Conservation (phyloP, 352 stramenopile species). For the Globisporangium ultimum region DNA sequence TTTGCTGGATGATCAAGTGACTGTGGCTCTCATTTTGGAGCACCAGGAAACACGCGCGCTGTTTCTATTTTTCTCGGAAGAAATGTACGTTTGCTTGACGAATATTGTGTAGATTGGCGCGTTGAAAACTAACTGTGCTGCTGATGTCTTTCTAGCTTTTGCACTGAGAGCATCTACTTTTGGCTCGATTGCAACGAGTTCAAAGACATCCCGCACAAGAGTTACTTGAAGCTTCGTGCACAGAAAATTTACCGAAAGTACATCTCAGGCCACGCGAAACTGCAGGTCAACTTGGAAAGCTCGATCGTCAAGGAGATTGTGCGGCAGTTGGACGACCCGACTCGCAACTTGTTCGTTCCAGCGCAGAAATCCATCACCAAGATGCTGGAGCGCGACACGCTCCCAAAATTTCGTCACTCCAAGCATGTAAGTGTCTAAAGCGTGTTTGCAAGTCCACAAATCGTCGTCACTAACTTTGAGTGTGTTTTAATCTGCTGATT, state of each 20-base stretch:
- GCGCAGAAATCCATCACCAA: slow-evolving; percentile 68
- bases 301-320: slow-evolving; percentile 53
- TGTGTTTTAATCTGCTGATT: background rate
- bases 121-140: background rate
- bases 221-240: slow-evolving; percentile 68
- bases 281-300: slow-evolving; percentile 74
- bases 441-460: too few species aligned
- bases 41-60: slow-evolving; percentile 56
- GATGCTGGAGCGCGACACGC: slow-evolving; percentile 72
- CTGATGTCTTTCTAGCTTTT: slow-evolving; percentile 39
- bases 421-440: slow-evolving; percentile 47
- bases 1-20: slow-evolving; percentile 38
- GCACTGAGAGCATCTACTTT: slow-evolving; percentile 81
- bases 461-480: too few species aligned
- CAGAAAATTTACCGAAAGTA: slow-evolving; percentile 84
- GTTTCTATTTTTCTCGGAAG: slow-evolving; percentile 72
- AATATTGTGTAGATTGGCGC: background rate
- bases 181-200: slow-evolving; percentile 83
- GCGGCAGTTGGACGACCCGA: slow-evolving; percentile 47
- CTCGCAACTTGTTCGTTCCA: slow-evolving; percentile 51
- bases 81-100: slow-evolving; percentile 50
- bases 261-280: slow-evolving; percentile 54
- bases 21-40: slow-evolving; percentile 55
- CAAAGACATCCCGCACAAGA: slow-evolving; percentile 71
- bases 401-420: slow-evolving; percentile 68